Base-by-base conservation (phyloP, 2,329 filamentous ascomycete species). In the Arachnopeziza araneosa region DNA sequence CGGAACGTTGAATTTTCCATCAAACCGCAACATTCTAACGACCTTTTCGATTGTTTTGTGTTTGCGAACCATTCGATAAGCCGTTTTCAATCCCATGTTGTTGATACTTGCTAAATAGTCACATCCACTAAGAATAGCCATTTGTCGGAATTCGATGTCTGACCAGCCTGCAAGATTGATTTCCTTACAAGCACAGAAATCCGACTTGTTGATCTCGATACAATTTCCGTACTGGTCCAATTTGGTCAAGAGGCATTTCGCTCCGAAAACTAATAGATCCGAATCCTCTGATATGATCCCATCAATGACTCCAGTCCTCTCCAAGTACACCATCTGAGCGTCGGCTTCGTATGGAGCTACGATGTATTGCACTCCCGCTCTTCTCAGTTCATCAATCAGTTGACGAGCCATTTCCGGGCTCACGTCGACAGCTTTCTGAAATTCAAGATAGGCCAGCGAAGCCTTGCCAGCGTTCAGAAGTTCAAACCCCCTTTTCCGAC, bases 271-370 rank as follows among this genome's bases (percentile, higher is more conserved):
- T 36, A 99, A 79, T 59, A 99, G 79, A 76, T 99, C 95, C 0
- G 95, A 99, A 73, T 99, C 95, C 72, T 99, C 95, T 0, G 95
- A 97, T 44, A 99, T 78, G 64, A 99, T 96, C 24, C 91, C 96
- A 67, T 87, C 79, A 67, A 97, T 89, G 55, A 93, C 78, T 1
- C 93, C 93, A 61, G 91, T 84, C 55, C 87, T 86, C 75, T 99
- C 95, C 48, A 99, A 81, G 71, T 98, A 99, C 24, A 92, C 93
- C 68, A 99, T 82, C 74, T 99, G 93, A n/a, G 93, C 88, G 74
- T 99, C 95, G 53, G 95, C 95, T 78, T 99, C 95, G 75, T 97
- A 99, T 0, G 95, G 95, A 0, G 95, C 95, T 21, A 99, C 96
- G 58, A 99, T 81, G 72, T 96, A 98, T 60, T 91, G 83, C 19